Evolutionary conservation across 768 basidiomycete genomes (phyloP).

Genomic region (Plicaturopsis crispa): DNA sequence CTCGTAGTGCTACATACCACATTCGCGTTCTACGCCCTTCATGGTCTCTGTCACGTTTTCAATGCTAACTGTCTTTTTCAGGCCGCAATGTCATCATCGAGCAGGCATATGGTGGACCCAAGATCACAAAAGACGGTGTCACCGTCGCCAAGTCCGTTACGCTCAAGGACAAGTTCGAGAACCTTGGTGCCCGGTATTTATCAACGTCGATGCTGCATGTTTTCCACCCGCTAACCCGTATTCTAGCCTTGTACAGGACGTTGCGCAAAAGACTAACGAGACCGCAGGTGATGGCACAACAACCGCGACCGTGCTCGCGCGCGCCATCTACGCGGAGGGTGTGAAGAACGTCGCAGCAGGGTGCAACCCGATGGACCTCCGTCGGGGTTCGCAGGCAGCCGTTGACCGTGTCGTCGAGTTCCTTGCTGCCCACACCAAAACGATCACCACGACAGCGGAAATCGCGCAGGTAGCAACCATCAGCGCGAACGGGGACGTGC

Average conservation of each 20-base stretch:
- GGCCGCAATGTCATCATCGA: slow-evolving; percentile 99
- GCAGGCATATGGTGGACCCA: slow-evolving; percentile 81
- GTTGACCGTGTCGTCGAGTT: slow-evolving; percentile 93
- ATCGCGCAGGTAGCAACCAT: slow-evolving; percentile 99
- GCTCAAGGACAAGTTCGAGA: slow-evolving; percentile 97
- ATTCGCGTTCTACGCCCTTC: too few species aligned
- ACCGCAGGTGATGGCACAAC: slow-evolving; percentile 97
- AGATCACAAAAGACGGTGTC: slow-evolving; percentile 99
- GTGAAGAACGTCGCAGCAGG: slow-evolving; percentile 99
- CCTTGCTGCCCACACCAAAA: slow-evolving; percentile 82
- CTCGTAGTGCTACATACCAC: too few species aligned
- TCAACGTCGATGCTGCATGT: too few species aligned
- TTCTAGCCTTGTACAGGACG: slow-evolving; percentile 83
- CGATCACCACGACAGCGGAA: slow-evolving; percentile 94
- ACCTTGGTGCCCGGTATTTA: slow-evolving; percentile 90
- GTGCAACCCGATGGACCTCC: slow-evolving; percentile 99
- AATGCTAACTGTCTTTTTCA: slow-evolving; percentile 22
- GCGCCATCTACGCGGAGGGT: slow-evolving; percentile 97
- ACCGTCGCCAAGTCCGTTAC: slow-evolving; percentile 94
- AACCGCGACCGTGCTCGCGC: slow-evolving; percentile 93
- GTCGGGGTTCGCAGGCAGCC: slow-evolving; percentile 94
- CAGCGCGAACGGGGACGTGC: slow-evolving; percentile 72
- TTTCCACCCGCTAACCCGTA: slow-evolving; percentile 7
- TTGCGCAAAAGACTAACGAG: slow-evolving; percentile 96
- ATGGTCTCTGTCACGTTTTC: too few species aligned